Evolutionary conservation across 2,329 filamentous ascomycete genomes (phyloP).

Genomic region (Verruconis gallopava): DNA sequence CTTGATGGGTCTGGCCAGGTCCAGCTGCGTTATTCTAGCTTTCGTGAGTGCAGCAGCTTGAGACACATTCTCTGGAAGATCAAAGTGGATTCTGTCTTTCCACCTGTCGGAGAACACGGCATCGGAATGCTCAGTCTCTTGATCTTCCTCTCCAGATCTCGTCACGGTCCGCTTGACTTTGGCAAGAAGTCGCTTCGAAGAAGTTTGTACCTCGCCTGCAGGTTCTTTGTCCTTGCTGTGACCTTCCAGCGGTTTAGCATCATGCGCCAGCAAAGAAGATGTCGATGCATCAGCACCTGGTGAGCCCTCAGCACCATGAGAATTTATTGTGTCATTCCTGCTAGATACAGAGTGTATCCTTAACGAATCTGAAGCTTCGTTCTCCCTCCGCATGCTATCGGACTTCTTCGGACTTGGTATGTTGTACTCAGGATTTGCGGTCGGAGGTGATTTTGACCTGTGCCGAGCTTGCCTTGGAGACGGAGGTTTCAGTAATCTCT

Average conservation of each 20-base stretch:
- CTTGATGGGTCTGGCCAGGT: conserved; percentile 19
- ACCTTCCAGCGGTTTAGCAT: conserved; percentile 7
- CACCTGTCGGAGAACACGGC: conserved; percentile 1
- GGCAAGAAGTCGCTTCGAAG: background rate
- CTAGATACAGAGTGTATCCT: background rate
- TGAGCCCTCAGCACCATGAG: background rate
- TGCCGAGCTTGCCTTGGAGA: too few relatives aligned
- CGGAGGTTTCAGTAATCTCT: background rate
- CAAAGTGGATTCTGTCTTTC: conserved; percentile 26
- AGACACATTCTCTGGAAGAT: conserved; percentile 27
- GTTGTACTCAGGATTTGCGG: too few relatives aligned
- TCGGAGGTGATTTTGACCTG: too few relatives aligned
- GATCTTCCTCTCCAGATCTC: background rate
- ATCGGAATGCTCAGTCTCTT: background rate
- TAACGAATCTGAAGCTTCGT: background rate
- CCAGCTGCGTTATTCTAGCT: conserved; percentile 27
- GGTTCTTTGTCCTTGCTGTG: background rate
- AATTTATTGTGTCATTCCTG: background rate
- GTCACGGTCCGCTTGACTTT: conserved; percentile 10
- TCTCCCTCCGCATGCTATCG: background rate
- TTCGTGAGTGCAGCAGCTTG: conserved; percentile 25
- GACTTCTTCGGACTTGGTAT: background rate
- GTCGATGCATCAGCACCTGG: conserved; percentile 9
- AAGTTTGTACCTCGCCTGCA: background rate
- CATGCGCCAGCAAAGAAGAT: conserved; percentile 4